These are phyloP conservation scores for Debaryomyces fabryi DNA, from an alignment of 1,139 yeast genomes.

Conservation along the genomic window DNA sequence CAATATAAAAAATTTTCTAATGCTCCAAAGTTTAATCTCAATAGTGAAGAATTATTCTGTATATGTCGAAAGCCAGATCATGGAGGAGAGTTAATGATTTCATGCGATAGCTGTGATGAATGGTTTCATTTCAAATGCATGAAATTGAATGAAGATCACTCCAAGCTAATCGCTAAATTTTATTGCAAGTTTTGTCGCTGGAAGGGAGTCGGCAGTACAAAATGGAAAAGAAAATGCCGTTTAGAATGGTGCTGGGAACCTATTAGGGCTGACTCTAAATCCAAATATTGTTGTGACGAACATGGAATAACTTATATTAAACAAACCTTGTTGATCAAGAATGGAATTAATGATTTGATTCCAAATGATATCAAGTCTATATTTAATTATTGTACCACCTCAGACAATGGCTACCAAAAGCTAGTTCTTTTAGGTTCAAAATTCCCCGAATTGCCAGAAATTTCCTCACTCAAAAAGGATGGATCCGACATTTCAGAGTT, in stretches of 20 bases:
- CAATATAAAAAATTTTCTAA: slow-evolving; percentile 46
- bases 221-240: slow-evolving; percentile 81
- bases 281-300: slow-evolving; percentile 75
- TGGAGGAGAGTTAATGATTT: slow-evolving; percentile 82
- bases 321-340: slow-evolving; percentile 21
- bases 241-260: slow-evolving; percentile 62
- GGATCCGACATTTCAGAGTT: slow-evolving; percentile 32
- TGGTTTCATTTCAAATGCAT: slow-evolving; percentile 92
- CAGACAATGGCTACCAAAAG: slow-evolving; percentile 16
- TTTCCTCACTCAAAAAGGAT: slow-evolving; percentile 30
- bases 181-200: slow-evolving; percentile 77
- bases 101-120: slow-evolving; percentile 93
- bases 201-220: slow-evolving; percentile 44
- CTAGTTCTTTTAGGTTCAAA: slow-evolving; percentile 30
- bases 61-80: slow-evolving; percentile 77
- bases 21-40: slow-evolving; percentile 48
- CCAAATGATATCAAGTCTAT: slow-evolving; percentile 23
- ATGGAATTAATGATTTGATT: slow-evolving; percentile 20
- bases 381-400: slow-evolving; percentile 14
- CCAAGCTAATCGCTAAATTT: slow-evolving; percentile 62
- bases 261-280: slow-evolving; percentile 37
- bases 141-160: slow-evolving; percentile 55
- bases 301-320: slow-evolving; percentile 68
- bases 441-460: slow-evolving; percentile 46
- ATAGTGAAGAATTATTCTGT: slow-evolving; percentile 73